phyloP scores from a whole-genome alignment of 2,329 filamentous ascomycete genomes.

The Pyrenophora seminiperda region DNA sequence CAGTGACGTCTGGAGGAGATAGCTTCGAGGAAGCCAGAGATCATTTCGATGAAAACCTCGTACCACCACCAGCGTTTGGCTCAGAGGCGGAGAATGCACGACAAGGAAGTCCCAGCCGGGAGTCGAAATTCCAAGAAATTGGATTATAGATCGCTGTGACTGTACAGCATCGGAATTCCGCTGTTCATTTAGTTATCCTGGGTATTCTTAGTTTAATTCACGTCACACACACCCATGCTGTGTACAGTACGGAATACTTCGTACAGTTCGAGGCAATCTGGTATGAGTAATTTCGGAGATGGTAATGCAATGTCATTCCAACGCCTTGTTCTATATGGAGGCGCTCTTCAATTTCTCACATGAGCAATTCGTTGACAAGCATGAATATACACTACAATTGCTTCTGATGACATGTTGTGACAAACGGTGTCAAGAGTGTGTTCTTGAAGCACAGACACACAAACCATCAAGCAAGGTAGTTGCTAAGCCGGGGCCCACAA shows the following conservation, averaged over 20 bases:
- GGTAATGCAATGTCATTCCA: background rate
- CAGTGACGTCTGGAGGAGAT: slow-evolving; percentile 47
- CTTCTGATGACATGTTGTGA: too few relatives aligned
- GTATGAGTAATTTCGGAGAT: too few relatives aligned
- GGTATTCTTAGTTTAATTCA: too few relatives aligned
- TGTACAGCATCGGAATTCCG: slow-evolving; percentile 1
- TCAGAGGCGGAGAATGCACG: slow-evolving; percentile 29
- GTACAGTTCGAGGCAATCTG: too few relatives aligned
- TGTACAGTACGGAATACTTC: too few relatives aligned
- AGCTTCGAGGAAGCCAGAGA: slow-evolving; percentile 61
- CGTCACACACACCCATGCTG: too few relatives aligned
- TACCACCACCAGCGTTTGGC: slow-evolving; percentile 49
- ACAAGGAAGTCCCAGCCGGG: slow-evolving; percentile 39
- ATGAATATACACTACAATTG: too few relatives aligned
- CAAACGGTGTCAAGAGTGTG: too few relatives aligned
- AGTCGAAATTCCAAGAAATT: slow-evolving; percentile 44
- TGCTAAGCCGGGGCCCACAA: background rate
- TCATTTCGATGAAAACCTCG: slow-evolving; percentile 54
- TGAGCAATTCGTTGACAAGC: too few relatives aligned
- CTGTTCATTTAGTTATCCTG: background rate
- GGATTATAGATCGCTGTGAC: slow-evolving; percentile 25
- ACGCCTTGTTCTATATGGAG: background rate
- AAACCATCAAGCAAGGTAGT: background rate
- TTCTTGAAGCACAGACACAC: background rate
- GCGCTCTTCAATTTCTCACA: background rate